A percentile compares a stretch with the other conserved stretches of the same genome.
Conservation (phyloP, 768 basidiomycete genomes). For the Leccinum rimulosum region DNA sequence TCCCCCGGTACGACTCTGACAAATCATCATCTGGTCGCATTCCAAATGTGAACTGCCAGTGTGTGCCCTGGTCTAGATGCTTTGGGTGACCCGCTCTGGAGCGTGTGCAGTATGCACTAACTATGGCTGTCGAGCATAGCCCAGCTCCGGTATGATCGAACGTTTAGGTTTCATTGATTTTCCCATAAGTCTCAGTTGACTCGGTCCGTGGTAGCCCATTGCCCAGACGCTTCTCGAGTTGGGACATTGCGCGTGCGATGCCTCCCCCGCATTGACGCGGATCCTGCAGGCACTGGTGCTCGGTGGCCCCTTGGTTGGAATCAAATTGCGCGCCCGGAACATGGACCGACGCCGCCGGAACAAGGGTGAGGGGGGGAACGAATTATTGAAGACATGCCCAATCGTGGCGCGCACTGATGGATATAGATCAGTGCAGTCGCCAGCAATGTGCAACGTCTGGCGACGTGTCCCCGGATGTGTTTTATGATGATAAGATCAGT, state of each 20-base stretch:
- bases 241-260: constrained; percentile 9
- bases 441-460: background rate
- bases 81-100: constrained; percentile 5
- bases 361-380: constrained; percentile 1
- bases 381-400: constrained; percentile 5
- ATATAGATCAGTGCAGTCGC: constrained; percentile 8
- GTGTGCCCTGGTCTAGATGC: constrained; percentile 7
- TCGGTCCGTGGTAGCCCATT: constrained; percentile 14
- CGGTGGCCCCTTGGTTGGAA: background rate
- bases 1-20: constrained; percentile 11
- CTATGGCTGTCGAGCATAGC: constrained; percentile 28
- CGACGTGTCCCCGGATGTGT: background rate
- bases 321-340: background rate
- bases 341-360: constrained; percentile 17
- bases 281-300: constrained; percentile 17
- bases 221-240: constrained; percentile 6
- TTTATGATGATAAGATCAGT: constrained; percentile 1
- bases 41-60: constrained; percentile 1
- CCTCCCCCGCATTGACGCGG: constrained; percentile 7
- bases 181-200: constrained; percentile 11
- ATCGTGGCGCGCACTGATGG: constrained; percentile 15
- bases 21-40: constrained; percentile 10
- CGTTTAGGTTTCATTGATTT: constrained; percentile 8
- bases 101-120: constrained; percentile 12
- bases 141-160: constrained; percentile 33